Conservation (phyloP, 1,139 yeast species). For the Magnusiomyces ingens region DNA sequence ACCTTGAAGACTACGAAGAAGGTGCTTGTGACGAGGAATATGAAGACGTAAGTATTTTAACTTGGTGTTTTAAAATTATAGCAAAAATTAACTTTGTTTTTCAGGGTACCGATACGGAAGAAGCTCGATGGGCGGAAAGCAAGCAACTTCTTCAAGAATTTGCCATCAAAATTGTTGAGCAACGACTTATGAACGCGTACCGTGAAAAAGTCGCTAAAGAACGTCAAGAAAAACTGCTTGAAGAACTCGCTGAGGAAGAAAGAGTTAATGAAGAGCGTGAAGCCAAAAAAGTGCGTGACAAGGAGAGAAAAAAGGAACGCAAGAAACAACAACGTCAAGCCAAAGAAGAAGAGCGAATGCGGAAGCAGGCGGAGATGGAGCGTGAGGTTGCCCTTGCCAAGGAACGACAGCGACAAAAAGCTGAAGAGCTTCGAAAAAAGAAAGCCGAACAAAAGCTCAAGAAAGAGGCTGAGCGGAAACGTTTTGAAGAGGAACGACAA, state of each 20-base stretch:
- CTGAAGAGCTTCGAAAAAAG: constrained; percentile 49
- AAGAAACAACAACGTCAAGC: constrained; percentile 62
- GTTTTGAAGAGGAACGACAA: constrained; percentile 31
- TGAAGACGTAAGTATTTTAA: constrained; percentile 16
- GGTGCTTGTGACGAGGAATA: constrained; percentile 22
- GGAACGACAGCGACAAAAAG: constrained; percentile 43
- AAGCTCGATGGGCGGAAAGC: constrained; percentile 66
- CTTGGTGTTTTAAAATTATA: constrained; percentile 29
- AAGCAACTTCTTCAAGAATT: constrained; percentile 69
- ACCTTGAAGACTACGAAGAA: constrained; percentile 21
- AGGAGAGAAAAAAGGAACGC: constrained; percentile 74
- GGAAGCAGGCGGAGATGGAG: constrained; percentile 53
- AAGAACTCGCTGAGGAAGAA: constrained; percentile 75
- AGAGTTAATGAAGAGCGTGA: constrained; percentile 62
- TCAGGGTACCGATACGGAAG: constrained; percentile 45
- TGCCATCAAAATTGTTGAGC: constrained; percentile 67
- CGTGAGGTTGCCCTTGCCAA: constrained; percentile 42
- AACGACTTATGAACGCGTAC: constrained; percentile 62
- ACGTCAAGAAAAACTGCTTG: constrained; percentile 62
- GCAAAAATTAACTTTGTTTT: background rate
- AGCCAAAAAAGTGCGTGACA: constrained; percentile 61
- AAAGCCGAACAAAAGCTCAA: constrained; percentile 44
- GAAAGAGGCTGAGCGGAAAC: constrained; percentile 40
- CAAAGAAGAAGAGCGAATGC: constrained; percentile 65
- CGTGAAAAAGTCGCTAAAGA: constrained; percentile 70